Evolutionary conservation across 2,329 filamentous ascomycete species (phyloP).

Genomic region (Colletotrichum noveboracense): DNA sequence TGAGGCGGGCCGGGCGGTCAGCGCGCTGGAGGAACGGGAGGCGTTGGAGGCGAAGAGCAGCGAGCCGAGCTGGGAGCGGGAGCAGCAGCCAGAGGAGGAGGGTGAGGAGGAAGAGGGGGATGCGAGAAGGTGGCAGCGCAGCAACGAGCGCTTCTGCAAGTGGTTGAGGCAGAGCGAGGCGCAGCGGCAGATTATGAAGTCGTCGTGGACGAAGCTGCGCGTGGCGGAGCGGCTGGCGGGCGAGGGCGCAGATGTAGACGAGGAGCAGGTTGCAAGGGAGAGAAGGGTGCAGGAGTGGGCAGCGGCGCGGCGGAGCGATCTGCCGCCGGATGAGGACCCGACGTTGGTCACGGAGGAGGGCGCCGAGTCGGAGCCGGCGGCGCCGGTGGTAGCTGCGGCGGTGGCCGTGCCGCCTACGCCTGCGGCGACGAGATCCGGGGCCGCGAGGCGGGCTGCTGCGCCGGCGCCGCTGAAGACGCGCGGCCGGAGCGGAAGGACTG

Average conservation of each 20-base stretch:
- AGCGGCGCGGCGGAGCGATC: conserved; percentile 1
- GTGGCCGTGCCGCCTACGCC: not conserved
- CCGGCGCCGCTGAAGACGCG: not conserved
- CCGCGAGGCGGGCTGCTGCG: not conserved
- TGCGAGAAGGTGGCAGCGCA: conserved; percentile 2
- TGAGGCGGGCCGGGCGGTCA: conserved; percentile 1
- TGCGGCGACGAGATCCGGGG: not conserved
- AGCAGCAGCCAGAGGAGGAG: not conserved
- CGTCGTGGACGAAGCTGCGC: conserved; percentile 18
- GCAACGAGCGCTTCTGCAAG: conserved; percentile 17
- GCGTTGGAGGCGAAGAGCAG: not conserved
- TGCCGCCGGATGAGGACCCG: conserved; percentile 12
- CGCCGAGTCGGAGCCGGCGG: not conserved
- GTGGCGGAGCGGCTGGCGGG: conserved; percentile 9
- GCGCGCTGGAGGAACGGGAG: conserved; percentile 3
- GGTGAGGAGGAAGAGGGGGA: not conserved
- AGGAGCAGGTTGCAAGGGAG: not conserved
- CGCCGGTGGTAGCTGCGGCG: not conserved
- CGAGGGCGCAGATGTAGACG: not conserved
- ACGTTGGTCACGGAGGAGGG: conserved; percentile 10
- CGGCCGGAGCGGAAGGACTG: not conserved
- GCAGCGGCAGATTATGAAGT: conserved; percentile 20
- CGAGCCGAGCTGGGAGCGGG: not conserved
- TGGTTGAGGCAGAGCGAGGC: conserved; percentile 13
- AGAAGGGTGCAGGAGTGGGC: conserved; percentile 11